These are phyloP conservation scores for Rhizopogon vulgaris DNA, from an alignment of 768 basidiomycete genomes.

Conservation along the genomic window DNA sequence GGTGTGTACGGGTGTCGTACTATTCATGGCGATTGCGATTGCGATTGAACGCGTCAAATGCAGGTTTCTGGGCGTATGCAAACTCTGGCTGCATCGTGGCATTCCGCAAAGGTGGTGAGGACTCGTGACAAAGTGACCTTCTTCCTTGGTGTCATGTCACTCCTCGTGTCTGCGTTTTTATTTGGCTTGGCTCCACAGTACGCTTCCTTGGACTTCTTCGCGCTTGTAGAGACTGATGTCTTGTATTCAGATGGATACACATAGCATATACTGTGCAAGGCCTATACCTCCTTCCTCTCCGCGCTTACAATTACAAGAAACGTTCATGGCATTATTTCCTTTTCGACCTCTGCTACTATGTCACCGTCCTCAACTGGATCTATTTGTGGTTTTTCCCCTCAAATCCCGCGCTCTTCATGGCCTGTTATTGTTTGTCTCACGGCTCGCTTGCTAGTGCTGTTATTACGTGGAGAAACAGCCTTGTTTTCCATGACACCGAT, in stretches of 20 bases:
- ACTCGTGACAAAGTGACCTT: conserved; percentile 85
- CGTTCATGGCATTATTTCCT: conserved; percentile 93
- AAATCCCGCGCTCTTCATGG: conserved; percentile 74
- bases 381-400: conserved; percentile 88
- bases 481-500: conserved; percentile 96
- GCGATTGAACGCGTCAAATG: background rate
- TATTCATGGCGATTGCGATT: background rate
- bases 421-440: conserved; percentile 89
- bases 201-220: conserved; percentile 24
- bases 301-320: conserved; percentile 85
- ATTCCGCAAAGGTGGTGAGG: conserved; percentile 82
- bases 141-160: conserved; percentile 88
- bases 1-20: conserved; percentile 35
- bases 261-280: conserved; percentile 78
- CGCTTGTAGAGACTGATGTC: conserved; percentile 5
- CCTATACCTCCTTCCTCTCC: conserved; percentile 74
- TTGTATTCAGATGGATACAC: conserved; percentile 68
- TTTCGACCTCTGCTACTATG: conserved; percentile 90
- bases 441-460: conserved; percentile 91
- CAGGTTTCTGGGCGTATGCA: conserved; percentile 81
- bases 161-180: conserved; percentile 78
- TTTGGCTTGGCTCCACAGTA: conserved; percentile 87
- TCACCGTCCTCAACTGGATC: conserved; percentile 84
- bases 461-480: conserved; percentile 96
- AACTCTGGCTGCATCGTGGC: conserved; percentile 78